Base-by-base conservation (phyloP, 345 rosid species). In the Toxicodendron radicans region DNA sequence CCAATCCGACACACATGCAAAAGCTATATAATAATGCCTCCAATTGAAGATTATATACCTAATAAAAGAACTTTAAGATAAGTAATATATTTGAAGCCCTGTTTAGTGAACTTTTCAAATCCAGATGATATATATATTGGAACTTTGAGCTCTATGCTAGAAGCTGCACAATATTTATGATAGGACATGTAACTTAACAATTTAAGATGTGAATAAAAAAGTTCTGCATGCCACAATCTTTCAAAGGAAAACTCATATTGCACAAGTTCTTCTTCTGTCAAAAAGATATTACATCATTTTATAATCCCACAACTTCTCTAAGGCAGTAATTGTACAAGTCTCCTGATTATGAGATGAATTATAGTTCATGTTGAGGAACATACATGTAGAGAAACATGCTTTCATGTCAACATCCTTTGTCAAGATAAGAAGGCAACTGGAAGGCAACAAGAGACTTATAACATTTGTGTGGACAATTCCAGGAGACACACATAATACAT, bases 391-490 rank as follows among this genome's bases (percentile, higher is more conserved):
- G 54, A 60, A 60, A 60, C 45, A 45, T 13, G 24, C 27, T 16
- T 48, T 51, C 0, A n/a, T 27, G 2, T 14, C 41, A 10, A 41
- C 30, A 33, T 10, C 18, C 41, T 6, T 52, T 21, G 41, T 51
- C 73, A 41, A 64, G 24, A 69, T 17, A 57, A 51, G 13, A 70
- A 68, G 68, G n/a, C 70, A 70, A 77, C 23, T 33, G 45, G 78
- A 59, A 73, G n/a, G 72, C 27, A 63, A 45, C 58, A 56, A 72
- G 77, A 68, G 45, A 90, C 99, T 91, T 83, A 95, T 98, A 79
- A 95, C 98, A 71, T 95, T 95, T 33, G 98, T 95, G 48, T 88
- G 87, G 75, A 90, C 99, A 75, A 88, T 76, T 80, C 99, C 99
- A 45, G 98, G 99, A 0, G 98, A 93, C 53, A 87, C 87, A 77